phyloP scores from a whole-genome alignment of 1,139 yeast genomes.

The Saccharomyces pastorianus region DNA sequence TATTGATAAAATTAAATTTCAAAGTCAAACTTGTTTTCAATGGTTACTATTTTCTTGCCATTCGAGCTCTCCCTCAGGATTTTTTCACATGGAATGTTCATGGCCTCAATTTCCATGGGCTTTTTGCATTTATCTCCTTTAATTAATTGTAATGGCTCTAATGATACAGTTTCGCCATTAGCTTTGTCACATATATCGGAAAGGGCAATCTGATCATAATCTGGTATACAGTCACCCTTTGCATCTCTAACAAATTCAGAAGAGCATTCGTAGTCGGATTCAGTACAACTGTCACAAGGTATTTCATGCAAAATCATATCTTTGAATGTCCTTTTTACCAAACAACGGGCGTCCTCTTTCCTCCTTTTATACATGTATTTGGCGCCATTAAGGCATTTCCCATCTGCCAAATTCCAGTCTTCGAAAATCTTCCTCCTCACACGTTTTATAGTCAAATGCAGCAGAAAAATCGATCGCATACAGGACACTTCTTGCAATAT shows the following conservation, averaged over 20 bases:
- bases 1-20: conserved; percentile 30
- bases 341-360: conserved; percentile 61
- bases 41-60: conserved; percentile 15
- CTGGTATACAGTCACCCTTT: conserved; percentile 50
- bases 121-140: conserved; percentile 45
- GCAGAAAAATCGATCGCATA: conserved; percentile 55
- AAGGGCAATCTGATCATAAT: conserved; percentile 31
- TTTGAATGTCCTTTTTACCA: conserved; percentile 50
- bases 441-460: conserved; percentile 47
- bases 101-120: conserved; percentile 16
- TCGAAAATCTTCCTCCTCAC: conserved; percentile 57
- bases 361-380: conserved; percentile 60
- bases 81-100: conserved; percentile 30
- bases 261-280: conserved; percentile 66
- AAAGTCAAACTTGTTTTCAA: conserved; percentile 30
- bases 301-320: conserved; percentile 50
- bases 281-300: conserved; percentile 53
- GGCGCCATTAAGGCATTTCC: conserved; percentile 68
- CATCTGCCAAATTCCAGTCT: conserved; percentile 48
- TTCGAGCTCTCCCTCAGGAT: conserved; percentile 9
- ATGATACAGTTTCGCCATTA: conserved; percentile 12
- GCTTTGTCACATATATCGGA: conserved; percentile 30
- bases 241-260: conserved; percentile 43
- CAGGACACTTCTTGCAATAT: conserved; percentile 7
- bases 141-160: conserved; percentile 31